A percentile compares a stretch with the other conserved stretches of the same genome.
phyloP scores from a whole-genome alignment of 345 rosid genomes.

The Linum usitatissimum region DNA sequence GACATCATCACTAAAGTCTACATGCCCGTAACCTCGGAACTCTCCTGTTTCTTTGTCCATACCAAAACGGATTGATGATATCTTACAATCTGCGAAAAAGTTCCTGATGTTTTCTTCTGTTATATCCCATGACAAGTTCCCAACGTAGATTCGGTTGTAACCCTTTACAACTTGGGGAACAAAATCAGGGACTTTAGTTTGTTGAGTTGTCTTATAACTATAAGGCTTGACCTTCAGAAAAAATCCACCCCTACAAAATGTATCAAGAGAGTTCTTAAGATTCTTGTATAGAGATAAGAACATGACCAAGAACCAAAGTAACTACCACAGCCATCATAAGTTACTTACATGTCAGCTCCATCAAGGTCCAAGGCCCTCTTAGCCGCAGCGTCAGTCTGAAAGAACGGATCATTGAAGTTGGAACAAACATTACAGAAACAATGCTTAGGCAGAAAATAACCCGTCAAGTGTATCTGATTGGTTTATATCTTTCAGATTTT shows the following conservation, averaged over 20 bases:
- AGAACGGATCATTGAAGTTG: neutral
- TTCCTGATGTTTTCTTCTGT: slow-evolving; percentile 59
- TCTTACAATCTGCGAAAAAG: slow-evolving; percentile 63
- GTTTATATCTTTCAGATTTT: neutral
- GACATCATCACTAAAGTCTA: slow-evolving; percentile 58
- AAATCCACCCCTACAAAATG: slow-evolving; percentile 63
- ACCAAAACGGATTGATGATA: slow-evolving; percentile 64
- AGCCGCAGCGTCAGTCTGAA: slow-evolving; percentile 70
- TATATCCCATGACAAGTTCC: slow-evolving; percentile 82
- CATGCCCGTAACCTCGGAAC: slow-evolving; percentile 79
- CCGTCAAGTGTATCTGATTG: neutral
- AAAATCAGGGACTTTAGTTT: slow-evolving; percentile 35
- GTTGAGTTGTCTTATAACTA: slow-evolving; percentile 28
- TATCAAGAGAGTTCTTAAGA: slow-evolving; percentile 10
- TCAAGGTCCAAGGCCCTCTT: slow-evolving; percentile 68
- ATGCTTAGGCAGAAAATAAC: neutral
- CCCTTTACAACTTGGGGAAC: slow-evolving; percentile 61
- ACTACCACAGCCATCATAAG: slow-evolving; percentile 3
- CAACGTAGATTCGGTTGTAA: slow-evolving; percentile 74
- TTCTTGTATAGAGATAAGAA: neutral
- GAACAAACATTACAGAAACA: neutral
- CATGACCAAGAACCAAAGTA: slow-evolving; percentile 1
- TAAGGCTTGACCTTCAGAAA: slow-evolving; percentile 73
- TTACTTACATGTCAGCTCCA: slow-evolving; percentile 71
- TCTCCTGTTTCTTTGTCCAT: slow-evolving; percentile 72